phyloP scores from a whole-genome alignment of 2,329 filamentous ascomycete species.

The Aureobasidium sp. region DNA sequence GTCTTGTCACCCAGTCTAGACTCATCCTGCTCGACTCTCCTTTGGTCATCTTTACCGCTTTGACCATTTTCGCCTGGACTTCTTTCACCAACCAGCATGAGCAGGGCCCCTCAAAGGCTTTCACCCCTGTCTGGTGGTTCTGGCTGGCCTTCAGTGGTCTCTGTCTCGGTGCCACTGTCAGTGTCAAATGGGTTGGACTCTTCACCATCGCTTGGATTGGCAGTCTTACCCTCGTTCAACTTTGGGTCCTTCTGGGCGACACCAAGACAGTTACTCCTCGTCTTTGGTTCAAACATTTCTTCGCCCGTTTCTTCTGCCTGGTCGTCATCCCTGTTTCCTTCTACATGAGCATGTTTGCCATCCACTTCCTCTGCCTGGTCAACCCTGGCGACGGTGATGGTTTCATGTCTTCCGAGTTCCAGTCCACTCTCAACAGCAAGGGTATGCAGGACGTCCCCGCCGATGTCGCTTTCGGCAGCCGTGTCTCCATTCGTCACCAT shows the following conservation, averaged over 20 bases:
- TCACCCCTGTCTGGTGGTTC: conserved; percentile 92
- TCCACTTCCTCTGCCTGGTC: conserved; percentile 86
- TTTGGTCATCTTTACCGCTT: conserved; percentile 83
- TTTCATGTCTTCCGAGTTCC: conserved; percentile 99
- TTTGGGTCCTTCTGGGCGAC: conserved; percentile 93
- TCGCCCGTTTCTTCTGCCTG: conserved; percentile 83
- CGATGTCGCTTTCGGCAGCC: conserved; percentile 83
- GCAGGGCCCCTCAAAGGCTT: conserved; percentile 79
- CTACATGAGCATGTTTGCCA: conserved; percentile 95
- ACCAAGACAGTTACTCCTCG: conserved; percentile 82
- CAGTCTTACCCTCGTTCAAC: conserved; percentile 77
- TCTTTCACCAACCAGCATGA: conserved; percentile 97
- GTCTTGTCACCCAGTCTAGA: conserved; percentile 86
- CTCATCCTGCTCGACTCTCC: conserved; percentile 95
- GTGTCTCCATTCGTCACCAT: conserved; percentile 79
- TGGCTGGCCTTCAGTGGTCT: conserved; percentile 86
- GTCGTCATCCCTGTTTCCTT: conserved; percentile 83
- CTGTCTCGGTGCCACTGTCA: conserved; percentile 79
- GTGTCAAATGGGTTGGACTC: conserved; percentile 97
- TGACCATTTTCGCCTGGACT: conserved; percentile 82
- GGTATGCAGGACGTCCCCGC: conserved; percentile 91
- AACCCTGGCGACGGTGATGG: conserved; percentile 97
- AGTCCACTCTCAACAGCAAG: conserved; percentile 94
- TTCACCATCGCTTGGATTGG: conserved; percentile 99
- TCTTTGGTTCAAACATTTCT: conserved; percentile 87